Evolutionary conservation across 805 yeast species (phyloP).

Genomic region (Saccharomycopsis microspora): DNA sequence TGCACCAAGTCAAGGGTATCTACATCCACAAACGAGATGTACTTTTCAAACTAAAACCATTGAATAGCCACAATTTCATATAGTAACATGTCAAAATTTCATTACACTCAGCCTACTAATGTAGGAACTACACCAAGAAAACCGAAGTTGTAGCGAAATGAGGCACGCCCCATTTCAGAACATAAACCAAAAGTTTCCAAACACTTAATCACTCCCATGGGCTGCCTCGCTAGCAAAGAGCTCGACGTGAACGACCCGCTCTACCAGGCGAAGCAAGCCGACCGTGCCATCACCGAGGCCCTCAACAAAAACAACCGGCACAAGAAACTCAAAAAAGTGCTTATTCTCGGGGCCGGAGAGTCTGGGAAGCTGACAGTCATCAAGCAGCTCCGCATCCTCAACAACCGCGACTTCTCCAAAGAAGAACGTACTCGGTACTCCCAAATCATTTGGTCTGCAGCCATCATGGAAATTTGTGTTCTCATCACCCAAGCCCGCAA

Average conservation of each 20-base stretch:
- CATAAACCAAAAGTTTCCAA: not conserved
- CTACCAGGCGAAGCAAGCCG: conserved; percentile 39
- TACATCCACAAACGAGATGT: too few relatives aligned
- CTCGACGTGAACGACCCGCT: conserved; percentile 41
- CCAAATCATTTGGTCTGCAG: conserved; percentile 88
- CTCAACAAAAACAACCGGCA: conserved; percentile 42
- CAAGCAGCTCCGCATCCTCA: conserved; percentile 78
- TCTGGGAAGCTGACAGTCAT: conserved; percentile 89
- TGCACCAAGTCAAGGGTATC: too few relatives aligned
- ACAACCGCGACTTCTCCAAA: conserved; percentile 72
- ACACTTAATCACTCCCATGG: conserved; percentile 33
- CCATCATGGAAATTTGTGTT: conserved; percentile 72
- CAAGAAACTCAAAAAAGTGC: conserved; percentile 52
- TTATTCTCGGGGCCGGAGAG: conserved; percentile 90
- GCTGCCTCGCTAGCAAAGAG: conserved; percentile 48
- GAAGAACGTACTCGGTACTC: conserved; percentile 73
- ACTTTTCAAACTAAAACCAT: too few relatives aligned
- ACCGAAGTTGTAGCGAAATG: too few relatives aligned
- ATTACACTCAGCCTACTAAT: too few relatives aligned
- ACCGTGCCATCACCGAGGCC: conserved; percentile 55
- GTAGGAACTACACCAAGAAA: too few relatives aligned
- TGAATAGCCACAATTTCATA: too few relatives aligned
- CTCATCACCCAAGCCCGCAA: conserved; percentile 67
- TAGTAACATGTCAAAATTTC: too few relatives aligned
- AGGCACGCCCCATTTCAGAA: not conserved